Base-by-base conservation (phyloP, 148 eudicot genomes). In the Gaultheria prostrata region DNA sequence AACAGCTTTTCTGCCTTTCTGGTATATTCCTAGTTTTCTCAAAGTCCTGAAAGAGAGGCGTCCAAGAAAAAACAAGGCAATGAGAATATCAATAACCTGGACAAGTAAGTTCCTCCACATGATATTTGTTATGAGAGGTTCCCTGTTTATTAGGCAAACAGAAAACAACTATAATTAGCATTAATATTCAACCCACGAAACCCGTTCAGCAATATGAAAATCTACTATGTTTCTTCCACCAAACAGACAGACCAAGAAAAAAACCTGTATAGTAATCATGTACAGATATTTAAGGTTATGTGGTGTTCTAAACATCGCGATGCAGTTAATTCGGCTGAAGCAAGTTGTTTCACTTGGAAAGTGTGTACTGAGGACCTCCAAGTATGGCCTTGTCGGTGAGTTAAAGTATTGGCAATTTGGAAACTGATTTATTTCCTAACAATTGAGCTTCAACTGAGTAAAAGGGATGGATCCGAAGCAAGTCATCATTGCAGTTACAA, bases 101-200 rank as follows among this genome's bases (percentile, higher is more conserved):
- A 95, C 86, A 9, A 94, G 6, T 83, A 95, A 89, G 91, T 95
- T 95, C 87, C 98, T 93, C 98, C 98, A 95, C 98, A 95, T 94
- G 87, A 94, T 93, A 87, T 95, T 95, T n/a, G 98, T 95, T 61
- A 95, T 94, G 67, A 95, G 95, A 83, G 98, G 95, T 83, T 95
- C 98, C 95, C 98, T 95, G 91, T 84, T 83, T 50, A 84, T 51
- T 39, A 51, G n/a, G 85, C 20, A 57, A 13, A 61, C 70, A 43
- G 8, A 53, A 78, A 78, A 17, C 8, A 15, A 78, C 30, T 30
- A 56, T 51, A 53, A 30, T 78, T 78, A 30, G 28, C 54, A 75
- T 30, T 11, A 74, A 75, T 21, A 35, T 75, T 75, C 46, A 78
- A 53, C 39, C n/a, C 10, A 51, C n/a, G 13, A 50, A 77, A 48